Evolutionary conservation across 2,329 filamentous ascomycete genomes (phyloP).

Genomic region (Myriosclerotinia curreyana): DNA sequence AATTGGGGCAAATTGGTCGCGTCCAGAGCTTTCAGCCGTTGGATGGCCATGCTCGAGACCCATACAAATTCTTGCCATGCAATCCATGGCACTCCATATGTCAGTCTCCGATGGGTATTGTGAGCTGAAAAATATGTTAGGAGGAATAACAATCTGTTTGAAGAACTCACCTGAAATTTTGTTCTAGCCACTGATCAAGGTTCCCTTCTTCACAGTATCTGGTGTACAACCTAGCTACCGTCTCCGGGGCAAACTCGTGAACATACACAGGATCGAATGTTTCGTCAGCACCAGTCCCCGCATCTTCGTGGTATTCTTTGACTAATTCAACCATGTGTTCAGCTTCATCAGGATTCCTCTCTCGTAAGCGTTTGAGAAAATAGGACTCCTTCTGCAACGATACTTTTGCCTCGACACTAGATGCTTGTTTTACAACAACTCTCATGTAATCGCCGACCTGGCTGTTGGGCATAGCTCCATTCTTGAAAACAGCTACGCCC

Average conservation of each 20-base stretch:
- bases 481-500: background rate
- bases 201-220: background rate
- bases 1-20: background rate
- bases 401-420: background rate
- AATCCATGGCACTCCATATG: background rate
- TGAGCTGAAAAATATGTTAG: background rate
- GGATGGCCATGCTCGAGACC: background rate
- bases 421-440: constrained; percentile 5
- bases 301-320: background rate
- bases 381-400: background rate
- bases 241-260: background rate
- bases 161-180: background rate
- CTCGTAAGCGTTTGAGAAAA: background rate
- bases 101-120: background rate
- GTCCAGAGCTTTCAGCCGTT: no score
- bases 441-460: accelerated
- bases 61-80: background rate
- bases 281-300: background rate
- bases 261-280: constrained; percentile 9
- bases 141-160: no score
- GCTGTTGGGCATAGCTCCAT: accelerated
- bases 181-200: background rate
- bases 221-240: background rate
- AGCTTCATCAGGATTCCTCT: no score
- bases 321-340: background rate